These are phyloP conservation scores for Nicotiana paniculata DNA, from an alignment of 257 asterid species.

Conservation along the genomic window DNA sequence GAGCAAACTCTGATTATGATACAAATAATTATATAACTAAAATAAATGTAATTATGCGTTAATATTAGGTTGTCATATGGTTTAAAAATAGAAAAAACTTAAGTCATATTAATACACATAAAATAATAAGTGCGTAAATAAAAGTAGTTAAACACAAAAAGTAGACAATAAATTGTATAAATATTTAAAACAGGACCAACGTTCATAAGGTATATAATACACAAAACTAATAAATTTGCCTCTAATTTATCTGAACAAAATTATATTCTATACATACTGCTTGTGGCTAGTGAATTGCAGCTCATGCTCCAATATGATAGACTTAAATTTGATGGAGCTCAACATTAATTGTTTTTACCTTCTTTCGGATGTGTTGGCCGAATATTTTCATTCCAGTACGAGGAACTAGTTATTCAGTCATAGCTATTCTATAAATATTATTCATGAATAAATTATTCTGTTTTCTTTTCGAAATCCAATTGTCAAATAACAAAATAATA, in stretches of 20 bases:
- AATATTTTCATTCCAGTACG: background rate
- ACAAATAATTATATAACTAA: no score
- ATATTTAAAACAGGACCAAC: no score
- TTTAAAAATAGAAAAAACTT: no score
- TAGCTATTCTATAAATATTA: background rate
- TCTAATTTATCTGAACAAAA: background rate
- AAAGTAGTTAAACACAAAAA: no score
- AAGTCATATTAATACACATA: no score
- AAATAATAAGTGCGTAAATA: no score
- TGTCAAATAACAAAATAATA: background rate
- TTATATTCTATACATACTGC: background rate
- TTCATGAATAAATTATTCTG: background rate
- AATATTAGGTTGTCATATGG: no score
- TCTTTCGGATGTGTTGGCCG: background rate
- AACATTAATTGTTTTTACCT: background rate
- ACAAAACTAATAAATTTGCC: no score
- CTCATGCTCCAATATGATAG: background rate
- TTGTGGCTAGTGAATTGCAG: background rate
- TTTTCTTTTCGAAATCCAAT: background rate
- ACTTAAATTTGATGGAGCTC: background rate
- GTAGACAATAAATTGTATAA: no score
- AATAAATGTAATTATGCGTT: no score
- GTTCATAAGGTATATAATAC: no score
- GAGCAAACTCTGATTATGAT: no score
- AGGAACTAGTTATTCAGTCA: background rate